Evolutionary conservation across 768 basidiomycete species (phyloP), one percentile per base, ranked within the genome.

Genomic region (Leccinum fibrillosum): DNA sequence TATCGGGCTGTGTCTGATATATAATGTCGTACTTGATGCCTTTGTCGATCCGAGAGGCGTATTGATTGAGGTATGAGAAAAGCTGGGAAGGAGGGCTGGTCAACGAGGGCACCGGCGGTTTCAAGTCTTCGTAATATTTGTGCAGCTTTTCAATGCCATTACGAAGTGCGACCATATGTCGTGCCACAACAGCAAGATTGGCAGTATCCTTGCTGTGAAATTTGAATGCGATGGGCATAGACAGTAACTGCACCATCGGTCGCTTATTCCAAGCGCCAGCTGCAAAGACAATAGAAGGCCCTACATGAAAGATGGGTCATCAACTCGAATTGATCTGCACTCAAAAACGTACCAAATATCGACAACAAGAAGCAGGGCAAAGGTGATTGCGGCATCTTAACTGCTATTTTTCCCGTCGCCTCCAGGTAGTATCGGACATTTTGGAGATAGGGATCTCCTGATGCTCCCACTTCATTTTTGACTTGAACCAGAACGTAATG

Each of bases 221-320:
- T 35, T 64, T 28, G 32, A 74, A 65, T 2, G 62, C 66, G 5
- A 49, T 15, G 35, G 15, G 15, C 26, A 9, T n/a, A 9, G 1
- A 11, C 3, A 49, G 17, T 8, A 49, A 9, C 4, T 48, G 66
- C 19, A 68, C 54, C 2, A 34, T 47, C 3, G 67, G 69, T 13
- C 53, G 60, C 34, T 64, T 48, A 35, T 62, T 70, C 64, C 65
- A 72, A 4, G 56, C 59, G 4, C 67, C 67, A 35, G 70, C 66
- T 13, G 70, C 66, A 49, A 74, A 69, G 47, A 65, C 47, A 21
- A 75, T 59, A 32, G 62, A 54, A 42, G 72, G 55, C 13, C 72
- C 72, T 72, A 53, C 42, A 49, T 5, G 28, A 12, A 28, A 8
- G 25, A 21, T 28, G 19, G n/a, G 11, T 25, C 45, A 47, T 7